Conservation (phyloP, 371 early-diverging fungal genomes). For the Phascolomyces articulosus region DNA sequence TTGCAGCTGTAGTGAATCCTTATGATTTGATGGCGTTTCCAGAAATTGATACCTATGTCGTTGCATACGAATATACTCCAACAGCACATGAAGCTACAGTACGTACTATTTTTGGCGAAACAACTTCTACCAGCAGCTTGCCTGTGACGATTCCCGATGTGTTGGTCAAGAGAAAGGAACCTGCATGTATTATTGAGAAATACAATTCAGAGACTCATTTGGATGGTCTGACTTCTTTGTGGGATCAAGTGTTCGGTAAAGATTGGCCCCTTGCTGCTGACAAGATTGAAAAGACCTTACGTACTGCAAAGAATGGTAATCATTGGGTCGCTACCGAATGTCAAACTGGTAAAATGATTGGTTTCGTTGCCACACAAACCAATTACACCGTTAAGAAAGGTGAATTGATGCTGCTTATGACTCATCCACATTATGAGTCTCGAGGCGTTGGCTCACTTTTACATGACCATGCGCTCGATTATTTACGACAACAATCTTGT, state of each 20-base stretch:
- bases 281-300: slow-evolving; percentile 27
- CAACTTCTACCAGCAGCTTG: slow-evolving; percentile 21
- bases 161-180: background rate
- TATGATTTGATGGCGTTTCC: slow-evolving; percentile 49
- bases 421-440: slow-evolving; percentile 22
- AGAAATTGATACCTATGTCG: slow-evolving; percentile 38
- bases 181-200: background rate
- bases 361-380: slow-evolving; percentile 43
- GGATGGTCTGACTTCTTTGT: slow-evolving; percentile 20
- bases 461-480: slow-evolving; percentile 31
- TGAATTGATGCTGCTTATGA: slow-evolving; percentile 42
- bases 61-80: slow-evolving; percentile 52
- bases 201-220: slow-evolving; percentile 16
- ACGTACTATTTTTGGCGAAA: slow-evolving; percentile 44
- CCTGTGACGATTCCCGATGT: slow-evolving; percentile 41
- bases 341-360: slow-evolving; percentile 24
- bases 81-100: slow-evolving; percentile 50
- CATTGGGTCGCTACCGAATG: slow-evolving; percentile 28
- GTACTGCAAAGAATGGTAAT: slow-evolving; percentile 14
- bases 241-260: slow-evolving; percentile 24
- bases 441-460: slow-evolving; percentile 41
- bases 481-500: slow-evolving; percentile 21
- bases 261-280: slow-evolving; percentile 33
- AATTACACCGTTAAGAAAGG: slow-evolving; percentile 21
- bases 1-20: slow-evolving; percentile 48